These are phyloP conservation scores for Scleromitrula shiraiana DNA, from an alignment of 2,329 filamentous ascomycete genomes.

Conservation along the genomic window DNA sequence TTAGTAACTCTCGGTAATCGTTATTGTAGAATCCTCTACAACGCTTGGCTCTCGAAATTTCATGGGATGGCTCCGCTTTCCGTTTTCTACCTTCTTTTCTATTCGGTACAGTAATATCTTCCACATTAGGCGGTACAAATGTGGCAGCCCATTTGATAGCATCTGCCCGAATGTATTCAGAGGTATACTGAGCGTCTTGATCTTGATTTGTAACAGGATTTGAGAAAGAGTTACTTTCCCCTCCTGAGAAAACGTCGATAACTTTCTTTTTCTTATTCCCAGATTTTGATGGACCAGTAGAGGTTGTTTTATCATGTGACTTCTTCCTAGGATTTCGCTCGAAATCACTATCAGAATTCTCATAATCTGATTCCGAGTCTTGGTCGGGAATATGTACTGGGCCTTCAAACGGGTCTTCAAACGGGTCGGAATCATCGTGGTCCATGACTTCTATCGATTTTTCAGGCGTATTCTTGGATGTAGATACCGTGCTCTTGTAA, in stretches of 20 bases:
- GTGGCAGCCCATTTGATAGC: constrained; percentile 23
- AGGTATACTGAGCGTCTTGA: constrained; percentile 2
- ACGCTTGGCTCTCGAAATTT: constrained; percentile 21
- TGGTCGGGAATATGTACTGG: constrained; percentile 11
- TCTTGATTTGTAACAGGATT: not conserved
- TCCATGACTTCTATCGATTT: constrained; percentile 14
- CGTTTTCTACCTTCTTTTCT: constrained; percentile 17
- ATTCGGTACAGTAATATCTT: constrained; percentile 19
- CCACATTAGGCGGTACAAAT: constrained; percentile 20
- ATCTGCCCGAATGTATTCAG: constrained; percentile 14
- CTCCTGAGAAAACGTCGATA: not conserved
- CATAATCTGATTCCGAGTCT: constrained; percentile 25
- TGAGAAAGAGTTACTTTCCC: constrained; percentile 1
- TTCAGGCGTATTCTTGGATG: constrained; percentile 16
- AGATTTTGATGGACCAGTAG: not conserved
- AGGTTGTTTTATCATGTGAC: constrained; percentile 11
- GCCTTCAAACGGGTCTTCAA: constrained; percentile 6
- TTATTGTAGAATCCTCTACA: constrained; percentile 39
- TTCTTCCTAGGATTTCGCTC: constrained; percentile 9
- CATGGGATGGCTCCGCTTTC: constrained; percentile 8
- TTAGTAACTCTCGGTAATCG: constrained; percentile 43
- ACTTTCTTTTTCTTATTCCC: not conserved
- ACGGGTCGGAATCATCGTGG: constrained; percentile 12
- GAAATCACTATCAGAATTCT: constrained; percentile 16
- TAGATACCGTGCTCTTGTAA: constrained; percentile 3